Evolutionary conservation across 805 yeast genomes (phyloP).

Genomic region (Candida michaelii): DNA sequence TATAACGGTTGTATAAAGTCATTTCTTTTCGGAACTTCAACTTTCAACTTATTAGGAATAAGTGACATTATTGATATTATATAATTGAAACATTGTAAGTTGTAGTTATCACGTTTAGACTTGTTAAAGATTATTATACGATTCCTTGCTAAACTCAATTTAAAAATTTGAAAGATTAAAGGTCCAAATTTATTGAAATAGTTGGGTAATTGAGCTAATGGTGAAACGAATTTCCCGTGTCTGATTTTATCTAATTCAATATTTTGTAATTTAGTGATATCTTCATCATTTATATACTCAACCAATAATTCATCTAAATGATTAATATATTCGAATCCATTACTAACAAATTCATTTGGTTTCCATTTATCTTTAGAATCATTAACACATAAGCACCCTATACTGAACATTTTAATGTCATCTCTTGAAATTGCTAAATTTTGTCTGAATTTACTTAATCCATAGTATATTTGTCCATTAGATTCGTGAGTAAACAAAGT

Average conservation of each 20-base stretch:
- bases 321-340: conserved; percentile 41
- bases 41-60: conserved; percentile 55
- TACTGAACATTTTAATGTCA: conserved; percentile 38
- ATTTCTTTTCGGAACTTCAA: conserved; percentile 16
- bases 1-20: conserved; percentile 51
- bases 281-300: conserved; percentile 21
- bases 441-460: conserved; percentile 31
- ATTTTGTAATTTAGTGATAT: conserved; percentile 1
- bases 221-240: conserved; percentile 8
- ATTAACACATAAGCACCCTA: conserved; percentile 32
- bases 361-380: conserved; percentile 23
- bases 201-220: conserved; percentile 33
- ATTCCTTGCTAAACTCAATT: conserved; percentile 57
- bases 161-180: conserved; percentile 62
- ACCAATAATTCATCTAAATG: conserved; percentile 25
- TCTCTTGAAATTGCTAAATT: conserved; percentile 18
- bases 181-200: conserved; percentile 61
- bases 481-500: conserved; percentile 30
- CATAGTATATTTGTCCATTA: conserved; percentile 29
- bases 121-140: conserved; percentile 49
- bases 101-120: conserved; percentile 21
- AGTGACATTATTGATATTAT: conserved; percentile 60
- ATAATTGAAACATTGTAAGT: conserved; percentile 50
- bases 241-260: conserved; percentile 5
- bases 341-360: conserved; percentile 33